These are phyloP conservation scores for Penicillium cosmopolitanum DNA, from an alignment of 495 filamentous ascomycete genomes.

Conservation along the genomic window DNA sequence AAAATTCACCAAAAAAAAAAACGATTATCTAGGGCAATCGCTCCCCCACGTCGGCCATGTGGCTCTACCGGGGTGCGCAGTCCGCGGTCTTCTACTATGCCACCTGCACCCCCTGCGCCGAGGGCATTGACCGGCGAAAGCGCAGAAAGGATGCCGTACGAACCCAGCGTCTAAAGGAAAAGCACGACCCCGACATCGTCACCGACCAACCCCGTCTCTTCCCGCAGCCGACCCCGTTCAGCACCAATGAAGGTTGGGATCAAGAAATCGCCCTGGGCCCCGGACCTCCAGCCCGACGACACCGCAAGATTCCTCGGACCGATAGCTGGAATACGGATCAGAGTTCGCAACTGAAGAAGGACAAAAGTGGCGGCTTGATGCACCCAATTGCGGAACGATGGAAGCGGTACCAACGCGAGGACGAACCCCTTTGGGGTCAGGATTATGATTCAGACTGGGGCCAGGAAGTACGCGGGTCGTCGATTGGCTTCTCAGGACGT, in stretches of 20 bases:
- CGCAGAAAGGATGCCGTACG: conserved; percentile 66
- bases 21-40: conserved; percentile 1
- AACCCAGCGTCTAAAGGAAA: conserved; percentile 61
- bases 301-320: conserved; percentile 48
- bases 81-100: conserved; percentile 87
- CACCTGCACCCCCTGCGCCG: conserved; percentile 79
- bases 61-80: conserved; percentile 64
- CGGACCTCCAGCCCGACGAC: conserved; percentile 62
- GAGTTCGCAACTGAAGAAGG: conserved; percentile 32
- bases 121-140: conserved; percentile 63
- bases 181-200: conserved; percentile 47
- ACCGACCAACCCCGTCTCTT: conserved; percentile 73
- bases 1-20: background rate
- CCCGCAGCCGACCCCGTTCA: conserved; percentile 77
- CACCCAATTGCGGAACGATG: conserved; percentile 59
- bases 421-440: conserved; percentile 80
- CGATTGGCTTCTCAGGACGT: conserved; percentile 56
- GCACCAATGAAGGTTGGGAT: conserved; percentile 82
- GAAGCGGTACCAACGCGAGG: conserved; percentile 83
- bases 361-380: conserved; percentile 36
- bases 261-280: conserved; percentile 85
- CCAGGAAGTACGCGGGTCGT: conserved; percentile 49
- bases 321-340: conserved; percentile 54
- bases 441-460: conserved; percentile 57
- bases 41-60: conserved; percentile 42